Percentiles rank a stretch among this genome's conserved stretches.
Conservation (phyloP, 2,329 filamentous ascomycete genomes). For the Harringtonia lauricola region DNA sequence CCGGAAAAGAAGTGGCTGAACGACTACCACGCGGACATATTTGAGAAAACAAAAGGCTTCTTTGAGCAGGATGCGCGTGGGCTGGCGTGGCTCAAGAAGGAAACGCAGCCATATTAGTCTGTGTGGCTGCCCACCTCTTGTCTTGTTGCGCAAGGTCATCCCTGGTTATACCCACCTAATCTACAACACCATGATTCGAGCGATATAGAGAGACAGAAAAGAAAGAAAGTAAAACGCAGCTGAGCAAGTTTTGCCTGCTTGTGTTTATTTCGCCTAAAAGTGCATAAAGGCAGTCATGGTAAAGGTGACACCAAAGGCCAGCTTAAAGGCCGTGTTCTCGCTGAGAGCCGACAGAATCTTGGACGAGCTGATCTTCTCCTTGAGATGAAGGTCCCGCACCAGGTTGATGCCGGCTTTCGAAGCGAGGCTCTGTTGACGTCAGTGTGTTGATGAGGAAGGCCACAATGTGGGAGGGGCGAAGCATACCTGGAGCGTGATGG, state of each 20-base stretch:
- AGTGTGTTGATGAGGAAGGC: not conserved
- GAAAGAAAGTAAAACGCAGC: not conserved
- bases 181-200: not conserved
- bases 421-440: constrained; percentile 19
- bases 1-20: constrained; percentile 82
- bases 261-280: constrained; percentile 18
- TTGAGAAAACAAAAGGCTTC: constrained; percentile 67
- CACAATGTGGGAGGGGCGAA: not conserved
- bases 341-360: constrained; percentile 37
- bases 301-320: constrained; percentile 64
- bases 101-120: constrained; percentile 59
- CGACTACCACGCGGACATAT: constrained; percentile 69
- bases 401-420: constrained; percentile 31
- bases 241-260: not conserved
- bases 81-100: constrained; percentile 71
- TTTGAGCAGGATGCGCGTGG: constrained; percentile 65
- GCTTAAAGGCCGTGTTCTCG: constrained; percentile 51
- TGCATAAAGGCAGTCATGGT: constrained; percentile 55
- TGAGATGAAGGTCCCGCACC: constrained; percentile 23
- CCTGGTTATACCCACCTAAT: not conserved
- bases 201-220: not conserved
- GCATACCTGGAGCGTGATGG: constrained; percentile 52
- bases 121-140: no score
- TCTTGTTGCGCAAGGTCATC: no score
- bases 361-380: constrained; percentile 24